Evolutionary conservation across 805 yeast species (phyloP).

Genomic region (Saccharomycopsis schoenii): DNA sequence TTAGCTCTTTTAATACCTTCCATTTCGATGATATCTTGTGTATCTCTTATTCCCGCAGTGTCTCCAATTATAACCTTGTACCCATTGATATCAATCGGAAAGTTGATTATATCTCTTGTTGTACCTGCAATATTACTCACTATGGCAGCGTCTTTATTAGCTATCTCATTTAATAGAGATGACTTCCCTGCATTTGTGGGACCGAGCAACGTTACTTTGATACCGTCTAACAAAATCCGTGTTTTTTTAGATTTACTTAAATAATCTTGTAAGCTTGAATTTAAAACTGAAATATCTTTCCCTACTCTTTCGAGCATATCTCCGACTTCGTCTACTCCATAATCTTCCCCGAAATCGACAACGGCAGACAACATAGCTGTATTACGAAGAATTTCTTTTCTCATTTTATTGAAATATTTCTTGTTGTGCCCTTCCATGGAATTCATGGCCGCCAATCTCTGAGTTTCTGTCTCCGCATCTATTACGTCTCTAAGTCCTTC

Average conservation of each 20-base stretch:
- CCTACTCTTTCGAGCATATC: constrained; percentile 33
- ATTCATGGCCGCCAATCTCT: constrained; percentile 62
- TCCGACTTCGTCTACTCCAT: constrained; percentile 56
- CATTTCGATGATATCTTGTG: constrained; percentile 48
- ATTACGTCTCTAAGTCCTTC: constrained; percentile 86
- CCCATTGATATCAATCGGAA: constrained; percentile 74
- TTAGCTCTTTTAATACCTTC: constrained; percentile 81
- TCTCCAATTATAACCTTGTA: constrained; percentile 79
- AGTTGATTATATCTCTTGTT: constrained; percentile 79
- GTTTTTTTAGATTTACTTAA: constrained; percentile 41
- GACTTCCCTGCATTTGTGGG: constrained; percentile 98
- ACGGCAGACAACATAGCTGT: constrained; percentile 76
- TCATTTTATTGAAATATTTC: constrained; percentile 51
- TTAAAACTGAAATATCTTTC: constrained; percentile 29
- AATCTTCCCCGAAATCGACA: constrained; percentile 93
- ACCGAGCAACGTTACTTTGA: constrained; percentile 65
- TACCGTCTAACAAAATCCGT: constrained; percentile 61
- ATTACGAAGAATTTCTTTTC: constrained; percentile 49
- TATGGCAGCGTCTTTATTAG: constrained; percentile 75
- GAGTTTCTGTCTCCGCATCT: constrained; percentile 89
- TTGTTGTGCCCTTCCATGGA: constrained; percentile 66
- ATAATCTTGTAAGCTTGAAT: constrained; percentile 29
- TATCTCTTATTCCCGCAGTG: constrained; percentile 61
- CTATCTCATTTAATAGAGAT: constrained; percentile 66
- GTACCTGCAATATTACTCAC: constrained; percentile 92